Base-by-base conservation (phyloP, 148 eudicot species). In the Cornus suecica region DNA sequence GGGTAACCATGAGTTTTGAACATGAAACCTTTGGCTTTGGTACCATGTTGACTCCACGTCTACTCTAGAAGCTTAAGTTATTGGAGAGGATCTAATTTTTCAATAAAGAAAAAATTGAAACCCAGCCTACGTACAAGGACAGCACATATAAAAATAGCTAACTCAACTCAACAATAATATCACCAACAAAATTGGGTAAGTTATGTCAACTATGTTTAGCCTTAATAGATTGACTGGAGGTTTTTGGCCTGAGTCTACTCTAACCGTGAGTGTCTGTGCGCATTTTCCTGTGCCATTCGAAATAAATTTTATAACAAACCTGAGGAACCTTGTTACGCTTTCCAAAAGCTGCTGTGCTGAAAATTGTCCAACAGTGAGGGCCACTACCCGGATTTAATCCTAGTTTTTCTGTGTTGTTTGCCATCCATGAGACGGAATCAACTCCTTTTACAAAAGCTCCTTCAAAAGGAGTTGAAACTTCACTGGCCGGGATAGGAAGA, bases 371-470 rank as follows among this genome's bases (percentile, higher is more conserved):
- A 82, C 97, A 92, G 62, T 92, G 86, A 63, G 94, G 92, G 58
- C 86, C 91, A 70, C 70, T 63, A 60, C 76, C 76, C 68, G 73
- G 81, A 52, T 83, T 68, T 65, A 82, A 79, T 1, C 45, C 80
- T 29, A 94, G 80, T 83, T 94, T 92, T 51, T 80, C 80, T 9
- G 96, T 80, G 76, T 94, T 94, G 84, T 94, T 88, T 67, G 89
- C 97, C 91, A 94, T 94, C 99, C 99, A 94, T 68, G 99, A 94
- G 64, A 94, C 42, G 76, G 97, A 84, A 58, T 94, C 97, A 79
- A 90, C 76, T 69, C 96, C 99, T 81, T 89, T 88, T 6, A 94
- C 90, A 83, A 94, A 94, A 52, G 97, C 97, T 66, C 99, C 99
- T 85, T 94, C 99, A 72, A 94, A 91, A 63, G 93, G 88, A 77